These are phyloP conservation scores for Tagetes erecta DNA, from an alignment of 129 eudicot genomes.

Conservation along the genomic window DNA sequence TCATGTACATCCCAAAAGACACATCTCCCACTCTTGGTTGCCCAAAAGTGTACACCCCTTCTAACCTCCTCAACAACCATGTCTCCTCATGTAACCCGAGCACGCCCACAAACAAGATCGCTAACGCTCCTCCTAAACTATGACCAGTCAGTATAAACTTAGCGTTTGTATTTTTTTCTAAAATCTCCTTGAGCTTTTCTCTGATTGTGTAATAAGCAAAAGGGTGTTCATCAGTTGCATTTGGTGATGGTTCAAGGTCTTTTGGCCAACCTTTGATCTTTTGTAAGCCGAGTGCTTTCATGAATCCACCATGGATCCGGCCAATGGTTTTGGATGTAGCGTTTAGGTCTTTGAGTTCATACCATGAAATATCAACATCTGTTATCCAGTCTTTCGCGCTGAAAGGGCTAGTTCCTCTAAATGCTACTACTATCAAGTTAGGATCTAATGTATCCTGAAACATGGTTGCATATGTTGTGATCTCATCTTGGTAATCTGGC, in stretches of 20 bases:
- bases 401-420: constrained; percentile 69
- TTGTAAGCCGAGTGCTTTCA: constrained; percentile 77
- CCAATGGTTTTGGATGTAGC: constrained; percentile 39
- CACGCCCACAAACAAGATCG: constrained; percentile 55
- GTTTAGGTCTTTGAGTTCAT: constrained; percentile 34
- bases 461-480: constrained; percentile 65
- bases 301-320: constrained; percentile 63
- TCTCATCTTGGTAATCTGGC: constrained; percentile 43
- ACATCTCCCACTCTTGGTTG: constrained; percentile 90
- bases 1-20: constrained; percentile 67
- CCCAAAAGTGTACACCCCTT: constrained; percentile 84
- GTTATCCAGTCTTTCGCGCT: constrained; percentile 53
- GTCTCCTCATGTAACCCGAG: constrained; percentile 60
- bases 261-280: constrained; percentile 66
- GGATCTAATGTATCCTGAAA: constrained; percentile 46
- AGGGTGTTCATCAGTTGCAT: constrained; percentile 24
- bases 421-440: constrained; percentile 58
- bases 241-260: constrained; percentile 33
- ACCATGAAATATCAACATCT: constrained; percentile 77
- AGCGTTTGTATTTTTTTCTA: constrained; percentile 43
- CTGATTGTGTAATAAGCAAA: constrained; percentile 73
- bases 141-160: constrained; percentile 74
- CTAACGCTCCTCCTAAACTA: constrained; percentile 83
- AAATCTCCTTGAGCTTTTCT: constrained; percentile 44
- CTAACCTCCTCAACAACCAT: constrained; percentile 55